phyloP scores from a whole-genome alignment of 2,329 filamentous ascomycete genomes.

The Thelonectria discophora region DNA sequence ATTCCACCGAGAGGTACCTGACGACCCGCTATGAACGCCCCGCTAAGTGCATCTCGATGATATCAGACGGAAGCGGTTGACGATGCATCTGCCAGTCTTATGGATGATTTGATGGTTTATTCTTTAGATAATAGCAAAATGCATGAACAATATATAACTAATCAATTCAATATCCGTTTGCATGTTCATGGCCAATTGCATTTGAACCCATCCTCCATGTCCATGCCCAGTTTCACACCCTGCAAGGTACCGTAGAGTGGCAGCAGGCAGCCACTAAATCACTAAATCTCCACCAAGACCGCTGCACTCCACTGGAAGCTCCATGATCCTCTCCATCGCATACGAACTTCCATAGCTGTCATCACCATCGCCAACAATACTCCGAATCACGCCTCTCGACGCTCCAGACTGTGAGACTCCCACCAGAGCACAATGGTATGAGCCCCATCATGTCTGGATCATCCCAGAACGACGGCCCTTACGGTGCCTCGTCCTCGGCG shows the following conservation, averaged over 20 bases:
- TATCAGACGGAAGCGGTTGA: no score
- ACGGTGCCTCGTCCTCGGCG: slow-evolving; percentile 41
- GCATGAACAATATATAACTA: no score
- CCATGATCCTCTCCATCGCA: no score
- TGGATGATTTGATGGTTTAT: no score
- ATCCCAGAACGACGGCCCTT: slow-evolving; percentile 46
- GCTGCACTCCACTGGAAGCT: no score
- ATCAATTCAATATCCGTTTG: no score
- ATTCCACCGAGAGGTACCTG: background rate
- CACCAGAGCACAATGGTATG: slow-evolving; percentile 48
- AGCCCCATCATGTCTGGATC: slow-evolving; percentile 54
- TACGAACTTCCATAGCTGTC: background rate
- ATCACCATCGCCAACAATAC: background rate
- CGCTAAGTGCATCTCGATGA: slow-evolving; percentile 16
- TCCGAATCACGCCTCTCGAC: background rate
- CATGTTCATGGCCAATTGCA: no score
- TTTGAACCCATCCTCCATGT: no score
- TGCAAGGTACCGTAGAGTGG: no score
- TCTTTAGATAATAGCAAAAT: no score
- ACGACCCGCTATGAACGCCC: slow-evolving; percentile 20
- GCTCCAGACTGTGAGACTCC: slow-evolving; percentile 20
- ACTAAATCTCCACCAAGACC: background rate
- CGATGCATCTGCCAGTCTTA: no score
- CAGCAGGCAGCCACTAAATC: background rate
- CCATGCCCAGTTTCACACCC: no score